A percentile compares a stretch with the other conserved stretches of the same genome.
Evolutionary conservation across 1,284 basidiomycete species (phyloP).

Genomic region (Microbotryum scabiosae): DNA sequence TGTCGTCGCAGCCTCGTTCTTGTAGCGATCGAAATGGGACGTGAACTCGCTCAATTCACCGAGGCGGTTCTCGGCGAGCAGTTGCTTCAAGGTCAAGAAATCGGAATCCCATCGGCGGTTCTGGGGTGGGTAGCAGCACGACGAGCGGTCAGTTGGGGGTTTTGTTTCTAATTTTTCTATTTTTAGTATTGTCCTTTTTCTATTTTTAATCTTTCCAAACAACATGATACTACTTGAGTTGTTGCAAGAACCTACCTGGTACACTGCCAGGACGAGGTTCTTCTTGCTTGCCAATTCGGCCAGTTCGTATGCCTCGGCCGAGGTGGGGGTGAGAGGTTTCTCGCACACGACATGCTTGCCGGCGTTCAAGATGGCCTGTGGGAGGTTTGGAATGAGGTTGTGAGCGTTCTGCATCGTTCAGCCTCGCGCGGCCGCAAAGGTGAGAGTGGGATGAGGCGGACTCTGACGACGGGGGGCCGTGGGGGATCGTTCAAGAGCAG

Average conservation of each 20-base stretch:
- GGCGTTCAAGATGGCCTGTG: constrained; percentile 52
- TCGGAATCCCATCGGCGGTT: constrained; percentile 78
- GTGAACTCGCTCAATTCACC: constrained; percentile 65
- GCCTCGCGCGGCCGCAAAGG: too few species aligned
- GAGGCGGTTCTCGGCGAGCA: constrained; percentile 49
- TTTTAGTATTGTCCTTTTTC: too few species aligned
- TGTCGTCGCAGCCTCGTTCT: constrained; percentile 56
- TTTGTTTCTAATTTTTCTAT: too few species aligned
- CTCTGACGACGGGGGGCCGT: too few species aligned
- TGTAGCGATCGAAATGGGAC: constrained; percentile 63
- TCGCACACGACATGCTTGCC: constrained; percentile 75
- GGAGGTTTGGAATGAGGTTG: background rate
- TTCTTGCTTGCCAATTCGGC: constrained; percentile 57
- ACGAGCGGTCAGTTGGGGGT: background rate
- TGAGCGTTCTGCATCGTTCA: background rate
- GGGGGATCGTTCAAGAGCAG: constrained; percentile 34
- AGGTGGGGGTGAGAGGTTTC: constrained; percentile 68
- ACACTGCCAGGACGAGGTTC: constrained; percentile 52
- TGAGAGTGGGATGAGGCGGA: too few species aligned
- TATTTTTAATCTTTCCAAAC: too few species aligned
- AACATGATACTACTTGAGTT: background rate
- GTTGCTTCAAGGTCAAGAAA: constrained; percentile 61
- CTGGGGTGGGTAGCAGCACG: constrained; percentile 48
- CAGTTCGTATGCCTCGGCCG: constrained; percentile 58
- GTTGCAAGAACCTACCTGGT: constrained; percentile 13